These are phyloP conservation scores for Colletotrichum chrysophilum DNA, from an alignment of 2,329 filamentous ascomycete species.

Conservation along the genomic window DNA sequence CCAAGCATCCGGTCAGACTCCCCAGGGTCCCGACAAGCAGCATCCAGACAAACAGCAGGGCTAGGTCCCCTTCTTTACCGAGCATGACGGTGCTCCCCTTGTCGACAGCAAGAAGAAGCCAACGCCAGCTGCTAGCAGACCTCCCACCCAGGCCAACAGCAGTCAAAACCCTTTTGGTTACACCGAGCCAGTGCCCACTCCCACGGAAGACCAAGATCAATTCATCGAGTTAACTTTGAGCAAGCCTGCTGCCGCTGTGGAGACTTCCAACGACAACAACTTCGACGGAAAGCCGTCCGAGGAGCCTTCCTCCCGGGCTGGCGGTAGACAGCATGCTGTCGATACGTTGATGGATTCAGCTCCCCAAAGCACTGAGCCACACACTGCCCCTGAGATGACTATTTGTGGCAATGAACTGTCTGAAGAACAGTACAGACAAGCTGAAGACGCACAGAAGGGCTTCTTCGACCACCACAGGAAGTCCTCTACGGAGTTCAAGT, in stretches of 20 bases:
- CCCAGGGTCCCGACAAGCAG: background rate
- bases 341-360: background rate
- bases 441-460: background rate
- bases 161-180: background rate
- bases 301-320: background rate
- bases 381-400: background rate
- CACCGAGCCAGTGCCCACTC: background rate
- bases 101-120: background rate
- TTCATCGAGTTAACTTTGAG: background rate
- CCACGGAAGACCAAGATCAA: background rate
- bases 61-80: conserved; percentile 14
- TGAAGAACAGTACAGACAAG: background rate
- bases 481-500: conserved; percentile 3
- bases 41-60: background rate
- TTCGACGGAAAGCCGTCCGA: background rate
- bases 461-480: background rate
- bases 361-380: background rate
- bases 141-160: background rate
- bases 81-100: conserved; percentile 3
- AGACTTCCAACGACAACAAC: background rate
- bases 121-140: background rate
- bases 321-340: background rate
- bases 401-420: background rate
- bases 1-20: background rate
- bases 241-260: background rate